A percentile compares a stretch with the other conserved stretches of the same genome.
Evolutionary conservation across 1,284 basidiomycete genomes (phyloP).

Genomic region (Sanghuangporus weigelae): DNA sequence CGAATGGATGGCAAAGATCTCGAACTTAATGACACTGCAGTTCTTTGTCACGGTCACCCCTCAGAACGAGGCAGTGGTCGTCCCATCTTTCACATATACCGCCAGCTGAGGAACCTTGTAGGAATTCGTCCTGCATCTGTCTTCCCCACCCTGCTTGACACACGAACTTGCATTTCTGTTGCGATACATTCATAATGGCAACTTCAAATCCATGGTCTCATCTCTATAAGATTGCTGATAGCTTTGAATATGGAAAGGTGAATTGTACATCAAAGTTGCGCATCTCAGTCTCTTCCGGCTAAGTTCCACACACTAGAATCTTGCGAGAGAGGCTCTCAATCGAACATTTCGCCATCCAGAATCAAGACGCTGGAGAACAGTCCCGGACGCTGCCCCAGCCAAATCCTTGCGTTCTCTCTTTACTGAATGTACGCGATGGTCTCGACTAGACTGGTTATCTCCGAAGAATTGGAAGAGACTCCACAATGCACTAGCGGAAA

Average conservation of each 20-base stretch:
- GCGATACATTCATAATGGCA: background rate
- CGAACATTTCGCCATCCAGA: background rate
- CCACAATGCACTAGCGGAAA: background rate
- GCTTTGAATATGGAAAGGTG: background rate
- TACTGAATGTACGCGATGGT: background rate
- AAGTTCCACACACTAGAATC: background rate
- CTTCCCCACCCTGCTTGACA: background rate
- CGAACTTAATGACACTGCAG: background rate
- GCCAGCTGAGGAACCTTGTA: too few species aligned
- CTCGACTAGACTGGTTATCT: background rate
- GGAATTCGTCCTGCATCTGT: too few species aligned
- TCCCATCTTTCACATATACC: too few species aligned
- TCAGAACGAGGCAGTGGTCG: too few species aligned
- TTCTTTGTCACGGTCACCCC: background rate
- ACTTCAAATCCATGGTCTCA: background rate
- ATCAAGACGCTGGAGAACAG: background rate
- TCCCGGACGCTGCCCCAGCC: background rate
- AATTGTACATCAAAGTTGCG: background rate
- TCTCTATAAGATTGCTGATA: background rate
- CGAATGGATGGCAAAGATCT: background rate
- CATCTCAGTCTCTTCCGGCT: background rate
- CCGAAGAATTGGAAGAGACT: background rate
- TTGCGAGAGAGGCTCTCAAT: constrained; percentile 2
- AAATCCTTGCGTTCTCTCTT: background rate
- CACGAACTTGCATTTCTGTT: background rate